A percentile compares a stretch with the other conserved stretches of the same genome.
phyloP scores from a whole-genome alignment of 2,329 filamentous ascomycete genomes.

The Colletotrichum somersetense region DNA sequence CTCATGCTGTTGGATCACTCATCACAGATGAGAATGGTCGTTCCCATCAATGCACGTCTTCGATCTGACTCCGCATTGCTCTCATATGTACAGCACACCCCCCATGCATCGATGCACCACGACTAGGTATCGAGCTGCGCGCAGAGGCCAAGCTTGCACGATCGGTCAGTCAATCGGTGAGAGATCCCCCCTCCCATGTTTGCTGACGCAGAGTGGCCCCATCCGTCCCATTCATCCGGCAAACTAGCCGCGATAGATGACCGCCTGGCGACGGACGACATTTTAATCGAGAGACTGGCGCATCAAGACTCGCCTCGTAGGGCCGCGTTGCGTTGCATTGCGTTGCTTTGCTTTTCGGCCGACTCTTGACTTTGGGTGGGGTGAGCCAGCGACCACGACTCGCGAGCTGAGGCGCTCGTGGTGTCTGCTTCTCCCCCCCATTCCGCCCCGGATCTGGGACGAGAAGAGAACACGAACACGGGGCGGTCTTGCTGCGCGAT shows the following conservation, averaged over 20 bases:
- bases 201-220: background rate
- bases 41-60: constrained; percentile 2
- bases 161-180: constrained; percentile 18
- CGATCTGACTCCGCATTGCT: background rate
- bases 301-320: background rate
- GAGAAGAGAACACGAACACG: background rate
- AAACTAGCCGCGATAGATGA: constrained; percentile 21
- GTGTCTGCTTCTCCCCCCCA: background rate
- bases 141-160: background rate
- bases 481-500: constrained; percentile 16
- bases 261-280: background rate
- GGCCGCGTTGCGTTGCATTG: too few species aligned
- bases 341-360: background rate
- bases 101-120: background rate
- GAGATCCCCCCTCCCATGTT: background rate
- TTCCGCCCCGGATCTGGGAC: constrained; percentile 2
- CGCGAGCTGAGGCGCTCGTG: too few species aligned
- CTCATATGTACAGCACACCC: too few species aligned
- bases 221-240: background rate
- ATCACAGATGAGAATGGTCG: constrained; percentile 10
- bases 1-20: background rate
- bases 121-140: background rate
- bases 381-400: background rate
- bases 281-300: constrained; percentile 29
- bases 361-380: background rate